Evolutionary conservation across 768 basidiomycete genomes (phyloP).

Genomic region (Tulasnella sp.): DNA sequence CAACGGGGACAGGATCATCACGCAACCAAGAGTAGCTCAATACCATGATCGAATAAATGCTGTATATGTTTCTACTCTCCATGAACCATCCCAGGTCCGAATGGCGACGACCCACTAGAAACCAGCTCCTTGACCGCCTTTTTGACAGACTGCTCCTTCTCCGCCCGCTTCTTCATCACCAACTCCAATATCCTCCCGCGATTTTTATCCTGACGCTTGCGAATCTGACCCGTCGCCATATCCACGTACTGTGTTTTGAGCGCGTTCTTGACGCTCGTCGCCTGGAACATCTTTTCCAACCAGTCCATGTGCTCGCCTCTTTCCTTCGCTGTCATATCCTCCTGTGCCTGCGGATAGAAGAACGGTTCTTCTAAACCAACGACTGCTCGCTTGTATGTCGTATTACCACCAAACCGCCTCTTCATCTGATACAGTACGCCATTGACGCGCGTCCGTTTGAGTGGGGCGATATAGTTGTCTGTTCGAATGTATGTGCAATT

Average conservation of each 20-base stretch:
- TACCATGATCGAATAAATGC: no score
- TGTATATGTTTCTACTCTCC: no score
- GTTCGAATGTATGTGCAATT: slow-evolving; percentile 89
- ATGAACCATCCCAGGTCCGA: slow-evolving; percentile 2
- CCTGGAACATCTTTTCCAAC: slow-evolving; percentile 52
- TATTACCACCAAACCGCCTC: neutral
- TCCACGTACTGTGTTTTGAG: slow-evolving; percentile 21
- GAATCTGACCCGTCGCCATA: neutral
- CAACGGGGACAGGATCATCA: no score
- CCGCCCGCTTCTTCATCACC: slow-evolving; percentile 38
- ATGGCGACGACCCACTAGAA: slow-evolving; percentile 1
- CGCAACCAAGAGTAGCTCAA: no score
- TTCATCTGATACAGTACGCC: slow-evolving; percentile 25
- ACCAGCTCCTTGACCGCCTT: slow-evolving; percentile 30
- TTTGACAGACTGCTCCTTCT: slow-evolving; percentile 34
- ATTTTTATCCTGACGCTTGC: slow-evolving; percentile 24
- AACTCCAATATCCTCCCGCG: slow-evolving; percentile 42
- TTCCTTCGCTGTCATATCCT: slow-evolving; percentile 60
- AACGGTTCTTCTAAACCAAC: slow-evolving; percentile 89
- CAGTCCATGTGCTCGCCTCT: slow-evolving; percentile 39
- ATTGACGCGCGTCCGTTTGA: slow-evolving; percentile 28
- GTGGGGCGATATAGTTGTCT: slow-evolving; percentile 70
- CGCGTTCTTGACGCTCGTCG: slow-evolving; percentile 30
- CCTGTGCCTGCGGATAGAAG: slow-evolving; percentile 75
- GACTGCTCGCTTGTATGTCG: slow-evolving; percentile 80